Percentiles rank a stretch among this genome's conserved stretches.
Conservation (phyloP, 2,329 filamentous ascomycete species). For the Penicillium sp. region DNA sequence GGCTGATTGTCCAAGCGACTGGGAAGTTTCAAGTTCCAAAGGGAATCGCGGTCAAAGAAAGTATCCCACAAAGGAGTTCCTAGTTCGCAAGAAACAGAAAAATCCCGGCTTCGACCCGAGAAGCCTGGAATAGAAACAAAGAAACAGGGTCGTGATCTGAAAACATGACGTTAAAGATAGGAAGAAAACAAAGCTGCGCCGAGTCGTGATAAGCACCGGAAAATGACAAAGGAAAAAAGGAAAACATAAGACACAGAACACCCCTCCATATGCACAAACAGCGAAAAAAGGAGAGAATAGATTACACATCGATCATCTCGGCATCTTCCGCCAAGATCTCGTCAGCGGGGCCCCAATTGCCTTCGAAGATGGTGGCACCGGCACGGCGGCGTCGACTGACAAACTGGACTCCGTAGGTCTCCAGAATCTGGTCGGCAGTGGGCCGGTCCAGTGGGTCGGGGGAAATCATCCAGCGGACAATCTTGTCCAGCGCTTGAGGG, state of each 20-base stretch:
- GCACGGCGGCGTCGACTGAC: conserved; percentile 70
- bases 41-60: conserved; percentile 1
- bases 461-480: conserved; percentile 84
- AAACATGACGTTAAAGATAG: conserved; percentile 19
- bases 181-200: conserved; percentile 17
- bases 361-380: conserved; percentile 92
- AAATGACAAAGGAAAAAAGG: conserved; percentile 21
- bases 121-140: conserved; percentile 10
- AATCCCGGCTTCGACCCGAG: conserved; percentile 8
- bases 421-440: conserved; percentile 65
- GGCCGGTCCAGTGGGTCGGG: conserved; percentile 70
- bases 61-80: conserved; percentile 1
- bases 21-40: conserved; percentile 1
- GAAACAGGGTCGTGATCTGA: conserved; percentile 14
- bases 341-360: conserved; percentile 82
- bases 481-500: conserved; percentile 69
- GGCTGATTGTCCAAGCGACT: conserved; percentile 4
- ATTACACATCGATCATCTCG: conserved; percentile 60
- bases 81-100: conserved; percentile 5
- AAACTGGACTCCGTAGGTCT: conserved; percentile 71
- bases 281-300: conserved; percentile 16
- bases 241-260: conserved; percentile 22
- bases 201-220: conserved; percentile 19
- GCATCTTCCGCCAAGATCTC: conserved; percentile 55
- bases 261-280: conserved; percentile 33